phyloP scores from a whole-genome alignment of 73 alveolate species.

The Stentor coeruleus region DNA sequence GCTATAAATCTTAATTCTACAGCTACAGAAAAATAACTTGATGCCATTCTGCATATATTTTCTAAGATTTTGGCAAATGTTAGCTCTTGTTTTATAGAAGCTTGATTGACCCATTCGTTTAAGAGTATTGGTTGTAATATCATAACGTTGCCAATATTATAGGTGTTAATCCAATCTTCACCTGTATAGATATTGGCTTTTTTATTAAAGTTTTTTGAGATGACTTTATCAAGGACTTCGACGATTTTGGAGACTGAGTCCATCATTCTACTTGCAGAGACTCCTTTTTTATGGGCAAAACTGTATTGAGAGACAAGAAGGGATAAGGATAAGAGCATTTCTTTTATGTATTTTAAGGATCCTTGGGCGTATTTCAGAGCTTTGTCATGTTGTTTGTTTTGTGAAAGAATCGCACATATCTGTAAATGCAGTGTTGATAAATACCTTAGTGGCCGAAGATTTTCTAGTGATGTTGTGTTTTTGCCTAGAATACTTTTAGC shows the following conservation, averaged over 20 bases:
- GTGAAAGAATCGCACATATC: background rate
- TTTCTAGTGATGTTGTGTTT: background rate
- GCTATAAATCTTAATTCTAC: background rate
- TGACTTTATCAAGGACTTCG: background rate
- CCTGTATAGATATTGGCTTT: background rate
- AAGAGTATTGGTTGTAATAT: background rate
- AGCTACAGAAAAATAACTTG: background rate
- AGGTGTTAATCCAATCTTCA: background rate
- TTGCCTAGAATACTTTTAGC: background rate
- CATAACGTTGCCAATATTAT: background rate
- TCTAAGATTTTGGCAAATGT: background rate
- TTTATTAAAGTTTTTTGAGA: background rate
- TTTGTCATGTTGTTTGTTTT: background rate
- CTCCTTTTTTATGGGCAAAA: background rate
- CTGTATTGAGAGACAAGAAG: background rate
- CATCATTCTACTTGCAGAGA: background rate
- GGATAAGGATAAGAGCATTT: background rate
- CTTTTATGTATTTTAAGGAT: background rate
- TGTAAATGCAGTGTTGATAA: background rate
- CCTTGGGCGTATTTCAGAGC: background rate
- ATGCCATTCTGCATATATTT: background rate
- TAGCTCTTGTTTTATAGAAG: background rate
- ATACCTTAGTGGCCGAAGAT: background rate
- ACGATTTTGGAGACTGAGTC: background rate
- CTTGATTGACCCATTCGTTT: background rate